Evolutionary conservation across 176 grass and related monocot species (phyloP), one percentile per base, ranked within the genome.

Genomic region (Lolium rigidum): DNA sequence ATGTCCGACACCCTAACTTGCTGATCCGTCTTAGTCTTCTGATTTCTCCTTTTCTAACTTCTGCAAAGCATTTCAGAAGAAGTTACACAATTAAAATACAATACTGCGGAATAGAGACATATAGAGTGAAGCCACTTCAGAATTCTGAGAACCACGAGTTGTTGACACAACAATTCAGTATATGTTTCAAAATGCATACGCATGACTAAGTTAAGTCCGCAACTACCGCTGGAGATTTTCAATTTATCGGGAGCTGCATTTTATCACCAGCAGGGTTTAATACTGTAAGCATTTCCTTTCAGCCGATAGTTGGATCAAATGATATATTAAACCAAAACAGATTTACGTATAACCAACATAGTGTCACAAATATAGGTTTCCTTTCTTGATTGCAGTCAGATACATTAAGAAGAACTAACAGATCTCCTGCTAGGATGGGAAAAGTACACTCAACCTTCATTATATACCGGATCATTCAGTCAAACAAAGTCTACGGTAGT

Each of bases 41-140:
- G 9, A 22, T 64, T 88, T 90, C 51, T 61, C 83, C 35, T 93
- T 88, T 20, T 93, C 88, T 87, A 88, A 54, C 51, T 93, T 93
- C 92, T 90, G 83, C 1, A 76, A 80, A 83, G 26, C 22, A 43
- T 43, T 41, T 75, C 65, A 74, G 1, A 24, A 76, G 18, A 61
- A 71, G 46, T 1, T 39, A n/a, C 37, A 44, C 11, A 59, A 5
- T 9, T 47, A 60, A 7, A 82, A 70, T 9, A 17, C 16, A 41
- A 9, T 18, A 10, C 49, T 56, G 1, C 17, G 18, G 54, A 56
- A 7, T 1, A 18, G 6, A 56, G 51, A 55, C 51, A 26, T 17
- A 80, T 1, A 68, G 14, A 25, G 63, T 8, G 16, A 77, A 86
- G 52, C 7, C 0, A 44, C 24, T 14, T 70, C 50, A 0, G 17